Evolutionary conservation across 768 basidiomycete genomes (phyloP), one percentile per base, ranked within the genome.

Genomic region (Lentinula sp.): DNA sequence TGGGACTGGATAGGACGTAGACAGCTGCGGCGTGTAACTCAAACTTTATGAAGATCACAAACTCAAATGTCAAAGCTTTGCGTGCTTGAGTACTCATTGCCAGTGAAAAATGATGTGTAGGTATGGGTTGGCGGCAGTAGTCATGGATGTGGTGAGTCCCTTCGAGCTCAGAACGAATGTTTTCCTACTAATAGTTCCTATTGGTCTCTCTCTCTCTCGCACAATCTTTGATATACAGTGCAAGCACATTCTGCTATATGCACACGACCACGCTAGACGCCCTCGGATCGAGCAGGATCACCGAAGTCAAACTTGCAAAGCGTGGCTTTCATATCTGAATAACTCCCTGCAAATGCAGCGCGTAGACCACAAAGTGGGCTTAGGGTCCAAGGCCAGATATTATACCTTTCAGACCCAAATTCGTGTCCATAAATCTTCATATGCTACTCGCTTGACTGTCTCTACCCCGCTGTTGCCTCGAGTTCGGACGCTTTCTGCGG

Each of bases 211-310:
- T n/a, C 28, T 13, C 35, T 36, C 6, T 37, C 36, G n/a, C n/a
- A 15, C 10, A 37, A 35, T 39, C 53, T 39, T 18, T 35, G 35
- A 36, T 54, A 39, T 36, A 41, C 18, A 37, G 15, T 8, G 15
- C 4, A 18, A 18, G 3, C 35, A 7, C 33, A 18, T 39, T 20
- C 37, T 20, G 9, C 28, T 52, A 32, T 36, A 9, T 10, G 36
- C 32, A 54, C 35, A 35, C 35, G 35, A 20, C 36, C 35, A 20
- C 6, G n/a, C 33, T 37, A 54, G 37, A 16, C 37, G 53, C 35
- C 12, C 18, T 39, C 53, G 53, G 53, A 23, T 39, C 39, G n/a
- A 54, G 36, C 53, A 54, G 53, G 53, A 54, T 54, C 53, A 54
- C 32, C 18, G 7, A 12, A 20, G 36, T 37, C 53, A 39, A 23